Percentiles rank a stretch among this genome's conserved stretches.
Conservation (phyloP, 768 basidiomycete genomes). For the Phylloporus sp. region DNA sequence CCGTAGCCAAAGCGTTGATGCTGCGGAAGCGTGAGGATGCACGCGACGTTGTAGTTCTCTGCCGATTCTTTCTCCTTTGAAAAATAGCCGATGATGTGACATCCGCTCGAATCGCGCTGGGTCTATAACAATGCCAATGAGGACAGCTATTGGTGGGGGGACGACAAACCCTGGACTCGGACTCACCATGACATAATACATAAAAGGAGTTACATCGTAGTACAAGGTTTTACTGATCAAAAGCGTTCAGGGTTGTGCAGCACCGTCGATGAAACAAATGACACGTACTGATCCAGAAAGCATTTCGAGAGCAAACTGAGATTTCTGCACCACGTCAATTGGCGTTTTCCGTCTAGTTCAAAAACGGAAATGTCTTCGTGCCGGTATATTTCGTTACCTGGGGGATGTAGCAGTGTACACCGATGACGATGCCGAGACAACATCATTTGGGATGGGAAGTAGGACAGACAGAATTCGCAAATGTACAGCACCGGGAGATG, state of each 20-base stretch:
- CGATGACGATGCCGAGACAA: conserved; percentile 86
- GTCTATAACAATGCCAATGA: conserved; percentile 40
- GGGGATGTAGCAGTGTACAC: conserved; percentile 90
- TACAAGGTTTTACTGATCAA: conserved; percentile 86
- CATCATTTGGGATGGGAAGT: conserved; percentile 89
- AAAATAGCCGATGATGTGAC: conserved; percentile 96
- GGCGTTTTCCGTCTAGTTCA: conserved; percentile 96
- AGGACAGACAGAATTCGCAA: conserved; percentile 97
- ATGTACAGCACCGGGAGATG: conserved; percentile 93
- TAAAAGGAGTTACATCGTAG: conserved; percentile 99
- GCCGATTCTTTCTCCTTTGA: conserved; percentile 99
- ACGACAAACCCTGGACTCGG: conserved; percentile 1
- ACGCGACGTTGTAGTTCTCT: conserved; percentile 98
- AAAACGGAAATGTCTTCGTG: conserved; percentile 97
- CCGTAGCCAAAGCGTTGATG: conserved; percentile 97
- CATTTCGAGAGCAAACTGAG: conserved; percentile 95
- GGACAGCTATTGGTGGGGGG: conserved; percentile 9
- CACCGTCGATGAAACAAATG: conserved; percentile 9
- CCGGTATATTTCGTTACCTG: conserved; percentile 99
- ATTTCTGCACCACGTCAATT: conserved; percentile 95
- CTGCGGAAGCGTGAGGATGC: conserved; percentile 97
- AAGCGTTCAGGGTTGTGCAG: neutral
- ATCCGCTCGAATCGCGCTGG: conserved; percentile 83
- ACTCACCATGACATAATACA: conserved; percentile 97
- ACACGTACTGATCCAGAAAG: conserved; percentile 92